Conservation (phyloP, 805 yeast genomes). For the Ogataea methanolica region DNA sequence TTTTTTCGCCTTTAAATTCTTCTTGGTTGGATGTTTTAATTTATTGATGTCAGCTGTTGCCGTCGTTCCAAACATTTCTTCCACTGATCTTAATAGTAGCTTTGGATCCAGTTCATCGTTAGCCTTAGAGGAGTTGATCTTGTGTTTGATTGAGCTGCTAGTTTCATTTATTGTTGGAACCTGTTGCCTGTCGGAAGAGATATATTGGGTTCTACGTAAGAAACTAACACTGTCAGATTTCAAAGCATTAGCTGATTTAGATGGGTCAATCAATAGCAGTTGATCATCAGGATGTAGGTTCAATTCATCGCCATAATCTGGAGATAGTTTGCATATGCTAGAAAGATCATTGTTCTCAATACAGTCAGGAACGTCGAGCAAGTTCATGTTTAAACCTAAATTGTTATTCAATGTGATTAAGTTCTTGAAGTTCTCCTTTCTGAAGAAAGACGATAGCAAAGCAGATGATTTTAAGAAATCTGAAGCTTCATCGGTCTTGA, state of each 20-base stretch:
- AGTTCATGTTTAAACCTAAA: slow-evolving; percentile 72
- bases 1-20: slow-evolving; percentile 63
- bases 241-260: slow-evolving; percentile 42
- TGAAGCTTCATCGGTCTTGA: slow-evolving; percentile 25
- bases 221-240: slow-evolving; percentile 40
- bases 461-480: slow-evolving; percentile 42
- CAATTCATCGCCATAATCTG: slow-evolving; percentile 20
- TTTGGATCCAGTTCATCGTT: slow-evolving; percentile 49
- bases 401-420: slow-evolving; percentile 55
- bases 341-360: slow-evolving; percentile 44
- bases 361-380: slow-evolving; percentile 60
- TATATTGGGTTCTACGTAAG: slow-evolving; percentile 91
- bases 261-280: slow-evolving; percentile 75
- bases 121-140: slow-evolving; percentile 16
- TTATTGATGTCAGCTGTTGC: slow-evolving; percentile 35
- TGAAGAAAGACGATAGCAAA: slow-evolving; percentile 64
- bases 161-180: slow-evolving; percentile 16
- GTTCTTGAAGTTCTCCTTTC: slow-evolving; percentile 67
- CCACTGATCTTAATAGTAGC: slow-evolving; percentile 64
- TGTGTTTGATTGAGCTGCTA: slow-evolving; percentile 11
- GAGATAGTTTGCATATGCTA: slow-evolving; percentile 27
- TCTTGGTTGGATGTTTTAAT: slow-evolving; percentile 76
- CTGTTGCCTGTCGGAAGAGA: slow-evolving; percentile 53
- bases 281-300: slow-evolving; percentile 75
- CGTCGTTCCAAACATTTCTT: slow-evolving; percentile 64